phyloP scores from a whole-genome alignment of 495 filamentous ascomycete genomes.

The Xeromyces bisporus region DNA sequence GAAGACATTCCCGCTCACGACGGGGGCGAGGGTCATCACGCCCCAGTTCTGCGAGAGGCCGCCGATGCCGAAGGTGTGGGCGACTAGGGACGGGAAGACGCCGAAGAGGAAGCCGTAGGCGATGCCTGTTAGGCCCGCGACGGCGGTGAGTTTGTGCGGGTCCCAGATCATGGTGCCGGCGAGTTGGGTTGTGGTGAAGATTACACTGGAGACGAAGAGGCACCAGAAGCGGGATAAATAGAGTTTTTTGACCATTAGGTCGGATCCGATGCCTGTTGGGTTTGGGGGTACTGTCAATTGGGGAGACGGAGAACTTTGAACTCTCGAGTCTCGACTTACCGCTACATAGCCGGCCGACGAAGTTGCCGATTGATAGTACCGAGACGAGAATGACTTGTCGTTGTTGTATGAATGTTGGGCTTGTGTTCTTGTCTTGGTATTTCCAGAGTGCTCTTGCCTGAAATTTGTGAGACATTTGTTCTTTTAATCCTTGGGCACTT shows the following conservation, averaged over 20 bases:
- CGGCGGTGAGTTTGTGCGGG: slow-evolving; percentile 56
- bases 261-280: slow-evolving; percentile 61
- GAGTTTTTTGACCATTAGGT: slow-evolving; percentile 66
- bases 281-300: too few relatives aligned
- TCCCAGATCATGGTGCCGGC: slow-evolving; percentile 63
- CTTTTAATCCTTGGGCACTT: not conserved
- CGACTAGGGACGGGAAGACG: slow-evolving; percentile 80
- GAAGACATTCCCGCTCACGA: slow-evolving; percentile 76
- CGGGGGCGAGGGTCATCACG: slow-evolving; percentile 74
- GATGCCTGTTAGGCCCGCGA: slow-evolving; percentile 70
- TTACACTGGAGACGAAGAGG: slow-evolving; percentile 51
- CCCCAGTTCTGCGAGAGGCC: slow-evolving; percentile 92
- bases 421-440: slow-evolving; percentile 59
- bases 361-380: slow-evolving; percentile 72
- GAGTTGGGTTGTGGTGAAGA: slow-evolving; percentile 72
- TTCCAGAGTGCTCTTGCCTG: slow-evolving; percentile 59
- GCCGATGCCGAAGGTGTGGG: slow-evolving; percentile 77
- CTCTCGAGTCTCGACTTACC: too few relatives aligned
- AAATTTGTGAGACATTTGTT: slow-evolving; percentile 4
- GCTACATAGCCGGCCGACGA: slow-evolving; percentile 60
- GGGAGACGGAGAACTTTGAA: too few relatives aligned
- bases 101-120: slow-evolving; percentile 93
- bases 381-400: slow-evolving; percentile 87
- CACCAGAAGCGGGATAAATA: slow-evolving; percentile 79
- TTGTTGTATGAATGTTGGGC: slow-evolving; percentile 57